These are phyloP conservation scores for Backusella luteola DNA, from an alignment of 192 early-diverging fungal genomes.

Conservation along the genomic window DNA sequence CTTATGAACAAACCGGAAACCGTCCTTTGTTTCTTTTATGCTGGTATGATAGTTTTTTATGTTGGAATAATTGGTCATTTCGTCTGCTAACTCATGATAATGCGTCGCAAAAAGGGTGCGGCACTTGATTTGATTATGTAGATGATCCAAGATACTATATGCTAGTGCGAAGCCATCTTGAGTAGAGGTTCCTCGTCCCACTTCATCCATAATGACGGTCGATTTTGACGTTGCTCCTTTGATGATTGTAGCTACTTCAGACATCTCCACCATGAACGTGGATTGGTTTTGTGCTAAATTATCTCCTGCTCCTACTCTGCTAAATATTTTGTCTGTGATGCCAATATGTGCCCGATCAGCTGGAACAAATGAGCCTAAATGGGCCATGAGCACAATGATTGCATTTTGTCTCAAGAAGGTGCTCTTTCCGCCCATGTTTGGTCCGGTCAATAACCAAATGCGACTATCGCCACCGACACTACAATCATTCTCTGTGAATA, in stretches of 20 bases:
- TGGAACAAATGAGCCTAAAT: constrained; percentile 83
- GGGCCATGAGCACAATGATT: constrained; percentile 78
- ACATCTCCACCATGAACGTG: constrained; percentile 87
- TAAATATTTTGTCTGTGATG: constrained; percentile 51
- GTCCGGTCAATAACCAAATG: constrained; percentile 82
- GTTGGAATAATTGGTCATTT: not conserved
- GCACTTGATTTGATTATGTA: constrained; percentile 59
- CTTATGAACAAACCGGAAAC: constrained; percentile 27
- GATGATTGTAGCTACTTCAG: constrained; percentile 81
- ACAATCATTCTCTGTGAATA: constrained; percentile 72
- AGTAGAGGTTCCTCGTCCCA: constrained; percentile 73
- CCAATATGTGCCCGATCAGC: constrained; percentile 76
- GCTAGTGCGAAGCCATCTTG: constrained; percentile 74
- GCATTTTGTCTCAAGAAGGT: constrained; percentile 85
- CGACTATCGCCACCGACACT: constrained; percentile 44
- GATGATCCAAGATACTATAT: constrained; percentile 61
- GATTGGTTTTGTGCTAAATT: constrained; percentile 36
- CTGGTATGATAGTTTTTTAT: constrained; percentile 21
- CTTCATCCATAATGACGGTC: constrained; percentile 89
- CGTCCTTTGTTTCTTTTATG: constrained; percentile 17
- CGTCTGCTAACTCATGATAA: constrained; percentile 70
- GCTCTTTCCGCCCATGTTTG: constrained; percentile 94
- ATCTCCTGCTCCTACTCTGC: constrained; percentile 28
- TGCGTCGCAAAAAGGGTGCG: constrained; percentile 77
- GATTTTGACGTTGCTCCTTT: constrained; percentile 64